phyloP scores from a whole-genome alignment of 352 stramenopile genomes.

The Phytopythium boreale region DNA sequence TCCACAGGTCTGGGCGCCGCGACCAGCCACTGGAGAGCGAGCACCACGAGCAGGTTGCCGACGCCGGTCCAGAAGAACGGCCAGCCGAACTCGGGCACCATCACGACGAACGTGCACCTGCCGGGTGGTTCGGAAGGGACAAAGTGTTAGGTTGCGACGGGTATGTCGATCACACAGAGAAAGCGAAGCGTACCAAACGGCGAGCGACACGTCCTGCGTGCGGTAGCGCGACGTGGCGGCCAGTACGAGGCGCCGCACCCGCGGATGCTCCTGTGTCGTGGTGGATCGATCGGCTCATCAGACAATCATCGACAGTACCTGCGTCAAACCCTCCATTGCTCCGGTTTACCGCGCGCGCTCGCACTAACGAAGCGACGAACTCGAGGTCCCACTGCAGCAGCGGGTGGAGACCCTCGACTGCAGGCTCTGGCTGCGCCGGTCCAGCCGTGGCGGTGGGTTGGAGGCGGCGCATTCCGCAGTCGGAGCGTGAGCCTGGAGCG shows the following conservation, averaged over 20 bases:
- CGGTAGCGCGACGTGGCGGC: conserved; percentile 50
- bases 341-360: conserved; percentile 31
- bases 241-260: conserved; percentile 37
- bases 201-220: conserved; percentile 59
- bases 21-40: conserved; percentile 44
- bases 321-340: too few species aligned
- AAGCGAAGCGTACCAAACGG: conserved; percentile 41
- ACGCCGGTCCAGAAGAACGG: conserved; percentile 69
- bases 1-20: conserved; percentile 50
- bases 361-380: conserved; percentile 31
- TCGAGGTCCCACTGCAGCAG: conserved; percentile 58
- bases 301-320: background rate
- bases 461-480: background rate
- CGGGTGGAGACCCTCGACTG: conserved; percentile 31
- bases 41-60: conserved; percentile 47
- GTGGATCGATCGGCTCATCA: background rate
- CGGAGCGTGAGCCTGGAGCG: background rate
- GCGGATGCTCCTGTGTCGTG: conserved; percentile 17
- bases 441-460: background rate
- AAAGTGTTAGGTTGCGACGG: too few species aligned
- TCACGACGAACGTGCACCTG: conserved; percentile 64
- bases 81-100: conserved; percentile 52
- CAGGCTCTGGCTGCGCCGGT: background rate
- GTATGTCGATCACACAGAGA: too few species aligned
- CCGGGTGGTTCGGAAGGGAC: too few species aligned